Evolutionary conservation across 1,139 yeast genomes (phyloP).

Genomic region (Debaryomycetaceae sp.): DNA sequence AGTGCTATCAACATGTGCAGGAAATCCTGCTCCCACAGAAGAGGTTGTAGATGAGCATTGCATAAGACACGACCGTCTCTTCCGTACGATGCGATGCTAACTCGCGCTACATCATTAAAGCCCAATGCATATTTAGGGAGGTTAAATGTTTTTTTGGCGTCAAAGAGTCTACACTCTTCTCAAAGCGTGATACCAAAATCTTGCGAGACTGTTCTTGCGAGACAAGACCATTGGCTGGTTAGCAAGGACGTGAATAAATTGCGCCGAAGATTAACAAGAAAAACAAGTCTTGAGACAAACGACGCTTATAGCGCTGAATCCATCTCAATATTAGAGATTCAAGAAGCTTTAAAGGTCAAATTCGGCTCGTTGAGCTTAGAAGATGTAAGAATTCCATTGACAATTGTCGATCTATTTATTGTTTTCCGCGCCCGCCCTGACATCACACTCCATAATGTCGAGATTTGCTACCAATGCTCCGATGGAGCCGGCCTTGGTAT

Average conservation of each 20-base stretch:
- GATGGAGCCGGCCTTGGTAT: constrained; percentile 33
- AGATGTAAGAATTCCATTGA: constrained; percentile 15
- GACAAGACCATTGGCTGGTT: constrained; percentile 1
- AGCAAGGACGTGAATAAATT: constrained; percentile 5
- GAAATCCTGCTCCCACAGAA: too few species aligned
- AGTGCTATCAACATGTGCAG: too few species aligned
- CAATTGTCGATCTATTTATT: constrained; percentile 17
- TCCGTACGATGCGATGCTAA: too few species aligned
- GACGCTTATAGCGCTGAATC: constrained; percentile 18
- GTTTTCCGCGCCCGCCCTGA: constrained; percentile 13
- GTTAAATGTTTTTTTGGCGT: too few species aligned
- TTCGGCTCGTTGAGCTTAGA: too few species aligned
- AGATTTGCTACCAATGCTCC: constrained; percentile 18
- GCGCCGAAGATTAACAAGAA: constrained; percentile 7
- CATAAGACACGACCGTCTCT: too few species aligned
- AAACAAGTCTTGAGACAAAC: constrained; percentile 18
- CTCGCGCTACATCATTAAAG: too few species aligned
- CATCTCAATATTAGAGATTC: constrained; percentile 16
- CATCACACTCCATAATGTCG: constrained; percentile 11
- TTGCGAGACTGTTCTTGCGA: too few species aligned
- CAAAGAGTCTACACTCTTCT: too few species aligned
- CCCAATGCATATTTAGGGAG: too few species aligned
- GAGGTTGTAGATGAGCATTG: too few species aligned
- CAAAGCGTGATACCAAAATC: too few species aligned
- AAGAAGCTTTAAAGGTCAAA: constrained; percentile 17